phyloP scores from a whole-genome alignment of 805 yeast genomes.

The Wickerhamiella azyma region DNA sequence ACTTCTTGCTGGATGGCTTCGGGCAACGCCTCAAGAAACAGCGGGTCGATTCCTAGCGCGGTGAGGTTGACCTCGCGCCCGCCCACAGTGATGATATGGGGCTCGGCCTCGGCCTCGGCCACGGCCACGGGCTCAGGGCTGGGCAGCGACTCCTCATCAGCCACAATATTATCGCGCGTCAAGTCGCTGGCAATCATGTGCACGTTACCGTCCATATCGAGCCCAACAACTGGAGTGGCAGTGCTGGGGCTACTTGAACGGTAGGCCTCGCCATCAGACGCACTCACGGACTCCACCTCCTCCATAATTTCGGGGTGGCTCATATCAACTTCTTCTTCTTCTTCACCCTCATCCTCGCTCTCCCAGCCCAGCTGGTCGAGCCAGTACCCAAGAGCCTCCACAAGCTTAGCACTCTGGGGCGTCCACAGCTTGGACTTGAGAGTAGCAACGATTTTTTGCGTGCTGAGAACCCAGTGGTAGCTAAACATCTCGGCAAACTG shows the following conservation, averaged over 20 bases:
- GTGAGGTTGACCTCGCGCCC: conserved; percentile 7
- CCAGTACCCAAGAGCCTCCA: not conserved
- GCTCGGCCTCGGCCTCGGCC: not conserved
- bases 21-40: conserved; percentile 8
- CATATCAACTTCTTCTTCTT: not conserved
- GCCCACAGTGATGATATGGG: conserved; percentile 1
- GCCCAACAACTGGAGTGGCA: too few species aligned
- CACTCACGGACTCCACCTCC: too few species aligned
- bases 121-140: too few species aligned
- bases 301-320: too few species aligned
- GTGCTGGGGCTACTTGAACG: too few species aligned
- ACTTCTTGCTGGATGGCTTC: conserved; percentile 7
- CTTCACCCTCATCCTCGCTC: not conserved
- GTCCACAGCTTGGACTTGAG: not conserved
- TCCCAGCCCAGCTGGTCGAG: not conserved
- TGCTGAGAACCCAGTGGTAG: not conserved
- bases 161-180: too few species aligned
- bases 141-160: too few species aligned
- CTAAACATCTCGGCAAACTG: not conserved
- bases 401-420: not conserved
- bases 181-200: not conserved
- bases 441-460: not conserved
- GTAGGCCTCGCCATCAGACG: too few species aligned
- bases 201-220: not conserved
- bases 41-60: conserved; percentile 9